phyloP scores from a whole-genome alignment of 805 yeast genomes.

The Yarrowia keelungensis region DNA sequence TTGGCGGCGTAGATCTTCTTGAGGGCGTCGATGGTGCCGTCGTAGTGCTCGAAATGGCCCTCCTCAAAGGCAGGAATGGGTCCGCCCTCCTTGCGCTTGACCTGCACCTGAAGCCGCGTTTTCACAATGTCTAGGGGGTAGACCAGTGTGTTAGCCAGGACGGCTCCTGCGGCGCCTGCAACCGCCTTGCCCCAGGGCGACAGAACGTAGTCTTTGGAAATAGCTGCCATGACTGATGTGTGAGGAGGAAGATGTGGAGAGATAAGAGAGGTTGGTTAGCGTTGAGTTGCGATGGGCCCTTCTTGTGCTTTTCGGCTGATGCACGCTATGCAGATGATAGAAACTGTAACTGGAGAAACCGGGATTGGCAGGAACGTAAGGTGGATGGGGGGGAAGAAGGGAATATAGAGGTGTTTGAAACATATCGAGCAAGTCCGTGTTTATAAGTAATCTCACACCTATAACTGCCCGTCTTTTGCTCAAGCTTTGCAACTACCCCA shows the following conservation, averaged over 20 bases:
- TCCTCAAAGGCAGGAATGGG: constrained; percentile 30
- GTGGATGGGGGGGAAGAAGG: neutral
- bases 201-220: constrained; percentile 41
- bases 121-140: constrained; percentile 83
- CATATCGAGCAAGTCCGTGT: neutral
- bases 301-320: constrained; percentile 38
- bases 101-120: constrained; percentile 77
- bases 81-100: constrained; percentile 42
- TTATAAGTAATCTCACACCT: too few species aligned
- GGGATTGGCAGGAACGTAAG: constrained; percentile 31
- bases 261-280: constrained; percentile 4
- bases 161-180: constrained; percentile 83
- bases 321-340: constrained; percentile 37
- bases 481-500: too few species aligned
- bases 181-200: constrained; percentile 80
- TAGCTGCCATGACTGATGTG: constrained; percentile 34
- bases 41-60: constrained; percentile 52
- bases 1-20: constrained; percentile 59
- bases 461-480: too few species aligned
- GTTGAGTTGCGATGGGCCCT: constrained; percentile 36
- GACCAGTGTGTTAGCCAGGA: constrained; percentile 76
- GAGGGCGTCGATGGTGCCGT: constrained; percentile 68
- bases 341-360: constrained; percentile 30
- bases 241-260: neutral
- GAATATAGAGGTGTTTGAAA: too few species aligned